Percentiles rank a stretch among this genome's conserved stretches.
Conservation (phyloP, 495 filamentous ascomycete genomes). For the Daldinia decipiens region DNA sequence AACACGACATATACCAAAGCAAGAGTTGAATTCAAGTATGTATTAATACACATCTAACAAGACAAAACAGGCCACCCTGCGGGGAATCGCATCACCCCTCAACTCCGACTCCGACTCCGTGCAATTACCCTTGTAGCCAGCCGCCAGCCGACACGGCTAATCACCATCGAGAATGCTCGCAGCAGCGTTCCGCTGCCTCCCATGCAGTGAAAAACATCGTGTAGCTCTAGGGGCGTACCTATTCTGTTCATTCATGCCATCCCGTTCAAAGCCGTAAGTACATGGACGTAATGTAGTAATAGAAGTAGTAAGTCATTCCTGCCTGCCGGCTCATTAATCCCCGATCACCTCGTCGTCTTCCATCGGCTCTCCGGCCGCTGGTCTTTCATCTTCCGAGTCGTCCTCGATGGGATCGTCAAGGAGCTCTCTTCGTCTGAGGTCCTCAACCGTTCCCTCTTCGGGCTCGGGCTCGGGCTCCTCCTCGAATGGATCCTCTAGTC, state of each 20-base stretch:
- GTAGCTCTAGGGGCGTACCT: slow-evolving; percentile 9
- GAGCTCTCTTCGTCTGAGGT: slow-evolving; percentile 68
- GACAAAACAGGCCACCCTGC: neutral
- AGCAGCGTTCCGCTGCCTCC: neutral
- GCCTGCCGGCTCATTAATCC: slow-evolving; percentile 58
- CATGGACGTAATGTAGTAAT: neutral
- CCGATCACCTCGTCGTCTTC: slow-evolving; percentile 76
- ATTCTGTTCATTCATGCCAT: slow-evolving; percentile 14
- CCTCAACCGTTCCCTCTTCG: slow-evolving; percentile 67
- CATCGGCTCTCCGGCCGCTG: slow-evolving; percentile 52
- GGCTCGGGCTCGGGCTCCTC: slow-evolving; percentile 57
- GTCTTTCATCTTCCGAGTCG: slow-evolving; percentile 59
- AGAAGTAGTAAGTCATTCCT: neutral
- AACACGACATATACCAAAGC: neutral
- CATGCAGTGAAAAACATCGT: neutral
- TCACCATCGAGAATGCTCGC: neutral
- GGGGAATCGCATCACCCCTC: slow-evolving; percentile 19
- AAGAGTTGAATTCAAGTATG: slow-evolving; percentile 7
- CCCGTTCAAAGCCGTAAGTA: slow-evolving; percentile 14
- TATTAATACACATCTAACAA: slow-evolving; percentile 13
- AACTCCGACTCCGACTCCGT: slow-evolving; percentile 9
- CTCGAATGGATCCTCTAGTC: slow-evolving; percentile 56
- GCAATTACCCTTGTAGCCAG: slow-evolving; percentile 9
- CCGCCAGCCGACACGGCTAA: neutral
- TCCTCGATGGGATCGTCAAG: slow-evolving; percentile 64